These are phyloP conservation scores for cucumber (Cucumis sativus) DNA, from an alignment of 306 rosid species.

Conservation along the genomic window Cucumber_9930_V3 NC_026660.2:25890501-25891000, in stretches of 20 bases:
- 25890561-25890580: neutral
- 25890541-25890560: neutral
- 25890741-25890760: neutral
- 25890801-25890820: constrained; percentile 51
- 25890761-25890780: neutral
- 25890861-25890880: constrained; percentile 50
- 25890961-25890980: constrained; percentile 69
- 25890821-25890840: constrained; percentile 52
- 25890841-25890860: constrained; percentile 66
- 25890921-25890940: constrained; percentile 25
- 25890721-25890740: neutral
- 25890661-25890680: neutral
- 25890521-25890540: neutral
- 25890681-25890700: neutral
- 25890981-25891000: constrained; percentile 77
- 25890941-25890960: constrained; percentile 45
- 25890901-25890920: constrained; percentile 19
- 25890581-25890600: neutral
- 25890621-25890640: neutral
- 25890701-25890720: neutral
- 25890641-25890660: neutral
- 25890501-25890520: neutral
- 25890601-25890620: neutral
- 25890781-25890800: constrained; percentile 39
- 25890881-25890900: constrained; percentile 35